A percentile compares a stretch with the other conserved stretches of the same genome.
phyloP scores from a whole-genome alignment of 2,329 filamentous ascomycete genomes.

The Fusarium sp. region DNA sequence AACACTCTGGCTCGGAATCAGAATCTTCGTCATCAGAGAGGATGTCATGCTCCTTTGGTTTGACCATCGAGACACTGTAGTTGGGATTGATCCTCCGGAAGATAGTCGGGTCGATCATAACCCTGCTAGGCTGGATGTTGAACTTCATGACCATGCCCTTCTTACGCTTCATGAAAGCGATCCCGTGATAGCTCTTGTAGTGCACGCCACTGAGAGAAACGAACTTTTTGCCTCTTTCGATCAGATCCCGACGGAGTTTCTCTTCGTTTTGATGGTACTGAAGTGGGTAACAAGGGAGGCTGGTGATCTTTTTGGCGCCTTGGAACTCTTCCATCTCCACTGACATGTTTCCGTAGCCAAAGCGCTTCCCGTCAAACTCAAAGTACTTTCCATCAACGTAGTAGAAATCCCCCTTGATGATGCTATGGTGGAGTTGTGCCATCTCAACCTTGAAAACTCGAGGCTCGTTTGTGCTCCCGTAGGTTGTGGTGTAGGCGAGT shows the following conservation, averaged over 20 bases:
- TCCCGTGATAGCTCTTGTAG: constrained; percentile 82
- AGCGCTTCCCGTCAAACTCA: constrained; percentile 88
- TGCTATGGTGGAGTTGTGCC: constrained; percentile 72
- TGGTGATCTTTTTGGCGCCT: constrained; percentile 83
- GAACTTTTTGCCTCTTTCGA: constrained; percentile 86
- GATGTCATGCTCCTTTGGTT: constrained; percentile 73
- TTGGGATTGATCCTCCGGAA: constrained; percentile 88
- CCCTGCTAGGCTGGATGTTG: constrained; percentile 83
- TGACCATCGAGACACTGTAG: constrained; percentile 78
- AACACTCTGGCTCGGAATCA: constrained; percentile 51
- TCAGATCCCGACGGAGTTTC: constrained; percentile 69
- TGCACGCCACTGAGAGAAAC: constrained; percentile 82
- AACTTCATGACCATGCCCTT: constrained; percentile 71
- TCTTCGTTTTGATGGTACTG: constrained; percentile 79
- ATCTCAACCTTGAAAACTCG: constrained; percentile 84
- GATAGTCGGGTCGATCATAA: constrained; percentile 87
- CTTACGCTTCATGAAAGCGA: constrained; percentile 87
- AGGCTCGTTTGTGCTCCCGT: constrained; percentile 78
- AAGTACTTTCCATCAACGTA: constrained; percentile 81
- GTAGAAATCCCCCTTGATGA: constrained; percentile 79
- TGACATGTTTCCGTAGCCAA: constrained; percentile 76
- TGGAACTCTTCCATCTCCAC: constrained; percentile 79
- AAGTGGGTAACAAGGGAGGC: constrained; percentile 78
- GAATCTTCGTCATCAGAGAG: constrained; percentile 60
- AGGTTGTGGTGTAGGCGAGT: constrained; percentile 79